Evolutionary conservation across 164 flowering plant genomes (phyloP), one percentile per base, ranked within the genome.

Genomic region (Magnolia changhungtana): DNA sequence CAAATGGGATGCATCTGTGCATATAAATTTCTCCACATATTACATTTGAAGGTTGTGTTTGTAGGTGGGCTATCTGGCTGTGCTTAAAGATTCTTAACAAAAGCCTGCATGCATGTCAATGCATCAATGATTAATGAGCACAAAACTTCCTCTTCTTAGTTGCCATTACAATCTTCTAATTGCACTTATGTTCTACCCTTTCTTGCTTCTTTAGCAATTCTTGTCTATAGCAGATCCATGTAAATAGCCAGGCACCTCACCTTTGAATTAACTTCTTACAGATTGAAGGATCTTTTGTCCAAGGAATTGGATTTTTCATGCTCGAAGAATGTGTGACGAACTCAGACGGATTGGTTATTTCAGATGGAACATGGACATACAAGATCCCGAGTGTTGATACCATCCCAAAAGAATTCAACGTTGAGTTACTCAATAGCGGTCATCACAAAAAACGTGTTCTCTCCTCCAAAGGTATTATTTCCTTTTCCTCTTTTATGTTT

Each of bases 281-380:
- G 97, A 88, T 92, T 66, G 98, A 94, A 80, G 98, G 98, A 13
- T 91, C 98, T 78, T 92, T 92, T 77, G 92, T 92, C 27, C 98
- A 94, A 89, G 98, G 98, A 76, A 81, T 92, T 7, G 97, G 97
- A 50, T 92, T 92, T 78, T 92, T 90, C 83, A 92, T 94, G 96
- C 84, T 83, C n/a, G 97, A 94, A 82, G 96, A 94, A 76, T 88
- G 87, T 81, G 77, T 80, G 7, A 77, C 87, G 29, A 83, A 90
- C 83, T 74, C 89, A 29, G 91, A 90, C 37, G 96, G 96, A 67
- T 64, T 89, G 76, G 88, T 89, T 67, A 75, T 84, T 67, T 65
- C 90, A 1, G 84, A 92, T 0, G 84, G 96, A 74, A 94, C 96
- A 71, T 94, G 96, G 96, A 88, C 87, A 7, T 94, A 92, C 82